phyloP scores from a whole-genome alignment of 2,329 filamentous ascomycete genomes.

The Ambrosiella cleistominuta region DNA sequence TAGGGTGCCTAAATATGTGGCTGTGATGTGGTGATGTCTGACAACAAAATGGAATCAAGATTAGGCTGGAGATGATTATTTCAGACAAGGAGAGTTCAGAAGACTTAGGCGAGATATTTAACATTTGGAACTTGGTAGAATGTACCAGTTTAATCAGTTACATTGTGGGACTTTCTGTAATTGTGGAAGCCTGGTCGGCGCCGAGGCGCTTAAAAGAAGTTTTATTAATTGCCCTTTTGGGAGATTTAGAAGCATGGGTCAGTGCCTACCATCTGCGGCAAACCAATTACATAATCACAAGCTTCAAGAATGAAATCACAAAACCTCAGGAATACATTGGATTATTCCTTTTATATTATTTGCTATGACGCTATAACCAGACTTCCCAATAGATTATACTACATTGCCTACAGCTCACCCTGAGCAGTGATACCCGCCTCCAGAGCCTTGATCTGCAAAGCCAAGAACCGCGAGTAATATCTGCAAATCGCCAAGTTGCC shows the following conservation, averaged over 20 bases:
- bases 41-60: neutral
- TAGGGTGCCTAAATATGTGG: neutral
- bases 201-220: neutral
- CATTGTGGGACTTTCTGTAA: too few species aligned
- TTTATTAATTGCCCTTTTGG: neutral
- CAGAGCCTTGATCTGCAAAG: constrained; percentile 33
- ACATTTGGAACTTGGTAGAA: too few species aligned
- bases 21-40: neutral
- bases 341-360: too few species aligned
- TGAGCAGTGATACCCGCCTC: constrained; percentile 23
- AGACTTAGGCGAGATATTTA: too few species aligned
- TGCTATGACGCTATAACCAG: neutral
- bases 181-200: neutral
- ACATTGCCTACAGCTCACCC: constrained; percentile 16
- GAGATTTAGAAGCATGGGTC: neutral
- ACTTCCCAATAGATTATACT: neutral
- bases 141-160: too few species aligned
- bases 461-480: constrained; percentile 38
- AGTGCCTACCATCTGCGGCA: neutral
- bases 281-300: neutral
- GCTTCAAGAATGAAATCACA: too few species aligned
- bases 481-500: constrained; percentile 46
- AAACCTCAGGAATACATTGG: too few species aligned
- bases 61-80: too few species aligned
- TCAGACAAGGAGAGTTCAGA: too few species aligned